These are phyloP conservation scores for Solanum hybrid DNA, from an alignment of 305 asterid species.

Conservation along the genomic window DNA sequence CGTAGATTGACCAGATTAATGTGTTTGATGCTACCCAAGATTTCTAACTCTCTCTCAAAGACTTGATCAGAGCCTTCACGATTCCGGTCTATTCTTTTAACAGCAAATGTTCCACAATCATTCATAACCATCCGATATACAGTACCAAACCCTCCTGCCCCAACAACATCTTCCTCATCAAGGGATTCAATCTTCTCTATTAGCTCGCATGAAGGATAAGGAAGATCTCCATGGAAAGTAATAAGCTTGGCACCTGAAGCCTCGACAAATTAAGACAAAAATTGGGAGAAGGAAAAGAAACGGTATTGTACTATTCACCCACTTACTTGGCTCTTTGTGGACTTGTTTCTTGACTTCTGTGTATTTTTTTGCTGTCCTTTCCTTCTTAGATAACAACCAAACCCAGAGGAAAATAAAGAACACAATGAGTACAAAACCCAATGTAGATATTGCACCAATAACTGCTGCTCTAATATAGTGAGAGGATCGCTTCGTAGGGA, in stretches of 20 bases:
- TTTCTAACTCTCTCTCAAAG: slow-evolving; percentile 88
- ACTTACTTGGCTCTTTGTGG: slow-evolving; percentile 69
- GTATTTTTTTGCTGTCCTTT: slow-evolving; percentile 70
- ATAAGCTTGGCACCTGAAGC: slow-evolving; percentile 72
- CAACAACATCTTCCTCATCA: slow-evolving; percentile 77
- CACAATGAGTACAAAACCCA: slow-evolving; percentile 50
- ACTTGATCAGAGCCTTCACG: slow-evolving; percentile 91
- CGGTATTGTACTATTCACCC: not conserved
- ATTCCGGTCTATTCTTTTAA: slow-evolving; percentile 71
- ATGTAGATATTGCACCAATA: slow-evolving; percentile 66
- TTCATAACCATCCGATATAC: slow-evolving; percentile 97
- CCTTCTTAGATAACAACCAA: slow-evolving; percentile 71
- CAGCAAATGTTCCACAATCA: slow-evolving; percentile 94
- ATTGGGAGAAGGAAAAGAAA: not conserved
- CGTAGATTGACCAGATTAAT: slow-evolving; percentile 83
- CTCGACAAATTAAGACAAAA: not conserved
- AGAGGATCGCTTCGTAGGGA: slow-evolving; percentile 49
- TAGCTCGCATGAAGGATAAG: slow-evolving; percentile 90
- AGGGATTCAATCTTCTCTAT: slow-evolving; percentile 92
- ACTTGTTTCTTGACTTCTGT: slow-evolving; percentile 86
- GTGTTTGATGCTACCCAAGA: slow-evolving; percentile 88
- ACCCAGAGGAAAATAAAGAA: slow-evolving; percentile 58
- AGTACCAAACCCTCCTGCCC: slow-evolving; percentile 96
- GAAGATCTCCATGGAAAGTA: slow-evolving; percentile 98
- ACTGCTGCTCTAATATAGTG: slow-evolving; percentile 68